Conservation (phyloP, 371 early-diverging fungal genomes). For the Gilbertella persicaria region DNA sequence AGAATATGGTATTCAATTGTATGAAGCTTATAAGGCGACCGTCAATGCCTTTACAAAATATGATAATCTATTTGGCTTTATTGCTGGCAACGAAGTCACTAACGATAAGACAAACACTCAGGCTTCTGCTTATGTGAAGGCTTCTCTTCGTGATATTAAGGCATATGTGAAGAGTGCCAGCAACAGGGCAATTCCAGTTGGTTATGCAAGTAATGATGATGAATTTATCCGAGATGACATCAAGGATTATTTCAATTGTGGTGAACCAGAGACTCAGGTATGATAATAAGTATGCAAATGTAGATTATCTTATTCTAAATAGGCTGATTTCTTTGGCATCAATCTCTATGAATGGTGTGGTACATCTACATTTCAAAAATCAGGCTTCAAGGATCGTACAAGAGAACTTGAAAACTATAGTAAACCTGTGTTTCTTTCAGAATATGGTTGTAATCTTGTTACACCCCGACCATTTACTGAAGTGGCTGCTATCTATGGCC, state of each 20-base stretch:
- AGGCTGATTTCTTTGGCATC: conserved; percentile 76
- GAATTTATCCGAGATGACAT: conserved; percentile 67
- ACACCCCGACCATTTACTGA: conserved; percentile 60
- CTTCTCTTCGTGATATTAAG: conserved; percentile 73
- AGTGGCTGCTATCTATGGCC: conserved; percentile 66
- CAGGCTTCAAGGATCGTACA: conserved; percentile 64
- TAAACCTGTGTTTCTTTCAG: conserved; percentile 66
- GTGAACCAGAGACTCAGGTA: conserved; percentile 58
- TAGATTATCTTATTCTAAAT: background rate
- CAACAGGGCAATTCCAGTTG: conserved; percentile 66
- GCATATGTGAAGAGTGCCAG: conserved; percentile 52
- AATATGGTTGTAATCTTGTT: conserved; percentile 66
- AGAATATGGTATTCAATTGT: conserved; percentile 61
- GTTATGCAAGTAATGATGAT: conserved; percentile 83
- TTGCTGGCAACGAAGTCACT: conserved; percentile 84
- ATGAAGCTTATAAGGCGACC: conserved; percentile 58
- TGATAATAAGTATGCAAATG: conserved; percentile 5
- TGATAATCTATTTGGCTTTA: conserved; percentile 68
- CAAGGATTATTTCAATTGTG: conserved; percentile 76
- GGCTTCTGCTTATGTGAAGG: conserved; percentile 76
- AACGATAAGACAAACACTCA: conserved; percentile 67
- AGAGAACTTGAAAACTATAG: conserved; percentile 53
- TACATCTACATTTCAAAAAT: conserved; percentile 49
- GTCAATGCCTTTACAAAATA: conserved; percentile 71
- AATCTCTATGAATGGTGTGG: conserved; percentile 76